Base-by-base conservation (phyloP, 306 rosid species). In the Argentina anserina region DNA sequence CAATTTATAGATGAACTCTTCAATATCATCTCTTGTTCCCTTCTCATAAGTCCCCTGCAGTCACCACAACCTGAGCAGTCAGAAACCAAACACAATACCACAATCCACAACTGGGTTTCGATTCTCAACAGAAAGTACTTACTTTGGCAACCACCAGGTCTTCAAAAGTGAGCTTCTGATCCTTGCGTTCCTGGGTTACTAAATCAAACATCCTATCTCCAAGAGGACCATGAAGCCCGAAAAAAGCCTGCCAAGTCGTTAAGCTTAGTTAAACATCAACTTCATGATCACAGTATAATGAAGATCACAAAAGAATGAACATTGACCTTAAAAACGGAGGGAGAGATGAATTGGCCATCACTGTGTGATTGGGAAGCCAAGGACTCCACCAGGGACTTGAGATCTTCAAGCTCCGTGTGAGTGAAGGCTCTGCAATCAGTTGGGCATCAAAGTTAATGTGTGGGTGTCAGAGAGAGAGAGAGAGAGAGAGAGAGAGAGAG, bases 91-190 rank as follows among this genome's bases (percentile, higher is more conserved):
- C 26, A 58, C 5, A 41, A 5, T 10, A 45, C 3, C 42, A 12
- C 17, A 33, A 14, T 1, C 25, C 17, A 21, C 37, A 42, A 55
- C 18, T 1, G 7, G 34, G 28, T 10, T 5, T 33, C n/a, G n/a
- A n/a, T n/a, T n/a, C n/a, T n/a, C 9, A 29, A 61, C 59, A 40
- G 63, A 60, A 61, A 64, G 26, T 50, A 14, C 10, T 33, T 79
- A 89, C 98, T 81, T 94, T 94, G 74, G 97, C 87, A 61, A 91
- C 37, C 47, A 94, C 92, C 15, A 94, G 91, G 83, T 91, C 98
- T 79, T 91, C 91, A 74, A 87, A 89, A 36, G 90, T 85, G 77
- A 94, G 85, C n/a, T 70, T 81, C 36, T 84, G 83, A 81, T 93
- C 97, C 84, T 85, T 84, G 37, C 98, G 91, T 65, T 89, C 76